Conservation (phyloP, 345 rosid genomes). For the Eucalyptus sideroxylon region DNA sequence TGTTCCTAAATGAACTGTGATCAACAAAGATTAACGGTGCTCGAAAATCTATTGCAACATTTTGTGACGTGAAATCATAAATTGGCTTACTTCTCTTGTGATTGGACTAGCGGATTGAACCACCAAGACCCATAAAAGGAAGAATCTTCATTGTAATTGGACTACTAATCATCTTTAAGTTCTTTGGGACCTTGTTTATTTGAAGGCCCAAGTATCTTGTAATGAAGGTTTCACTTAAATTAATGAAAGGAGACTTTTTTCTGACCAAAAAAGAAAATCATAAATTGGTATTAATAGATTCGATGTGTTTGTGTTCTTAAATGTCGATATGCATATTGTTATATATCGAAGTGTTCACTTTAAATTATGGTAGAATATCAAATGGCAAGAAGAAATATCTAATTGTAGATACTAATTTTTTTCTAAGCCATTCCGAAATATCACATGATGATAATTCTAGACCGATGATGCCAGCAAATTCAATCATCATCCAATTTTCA, state of each 20-base stretch:
- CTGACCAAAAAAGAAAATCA: background rate
- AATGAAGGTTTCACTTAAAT: background rate
- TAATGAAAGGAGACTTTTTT: background rate
- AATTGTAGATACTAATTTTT: background rate
- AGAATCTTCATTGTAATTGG: background rate
- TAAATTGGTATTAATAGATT: background rate
- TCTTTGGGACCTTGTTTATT: background rate
- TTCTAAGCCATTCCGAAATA: fast-evolving
- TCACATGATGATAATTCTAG: fast-evolving
- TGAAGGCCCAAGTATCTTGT: background rate
- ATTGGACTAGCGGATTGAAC: fast-evolving
- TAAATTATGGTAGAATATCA: background rate
- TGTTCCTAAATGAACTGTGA: too few relatives aligned
- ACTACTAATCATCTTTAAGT: background rate
- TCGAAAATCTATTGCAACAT: too few relatives aligned
- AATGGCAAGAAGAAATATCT: background rate
- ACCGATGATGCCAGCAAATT: fast-evolving
- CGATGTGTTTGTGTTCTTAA: background rate
- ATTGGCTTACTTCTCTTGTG: too few relatives aligned
- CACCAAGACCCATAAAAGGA: background rate
- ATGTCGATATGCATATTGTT: background rate
- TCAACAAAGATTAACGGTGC: background rate
- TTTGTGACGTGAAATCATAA: background rate
- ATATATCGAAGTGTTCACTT: background rate
- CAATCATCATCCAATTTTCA: background rate